phyloP scores from a whole-genome alignment of 2,329 filamentous ascomycete genomes.

The Paradendryphiella salina region DNA sequence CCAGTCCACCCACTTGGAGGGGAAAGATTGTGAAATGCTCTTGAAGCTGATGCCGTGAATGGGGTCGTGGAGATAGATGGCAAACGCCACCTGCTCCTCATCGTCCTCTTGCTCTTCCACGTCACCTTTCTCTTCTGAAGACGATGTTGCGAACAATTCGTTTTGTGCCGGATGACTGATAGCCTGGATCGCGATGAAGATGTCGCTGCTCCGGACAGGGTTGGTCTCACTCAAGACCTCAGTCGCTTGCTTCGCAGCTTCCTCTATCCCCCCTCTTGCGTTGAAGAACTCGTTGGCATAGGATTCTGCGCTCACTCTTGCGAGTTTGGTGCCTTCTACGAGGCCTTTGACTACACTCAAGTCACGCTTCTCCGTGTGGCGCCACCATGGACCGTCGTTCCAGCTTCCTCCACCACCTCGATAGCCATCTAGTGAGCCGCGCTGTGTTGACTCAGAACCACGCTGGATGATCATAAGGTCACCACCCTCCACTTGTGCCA shows the following conservation, averaged over 20 bases:
- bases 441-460: conserved; percentile 78
- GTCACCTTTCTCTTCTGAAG: conserved; percentile 59
- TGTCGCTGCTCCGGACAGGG: conserved; percentile 87
- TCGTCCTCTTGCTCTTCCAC: conserved; percentile 59
- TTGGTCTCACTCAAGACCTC: conserved; percentile 81
- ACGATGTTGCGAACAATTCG: conserved; percentile 66
- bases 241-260: conserved; percentile 76
- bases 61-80: conserved; percentile 81
- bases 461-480: conserved; percentile 93
- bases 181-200: conserved; percentile 94
- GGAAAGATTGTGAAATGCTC: conserved; percentile 79
- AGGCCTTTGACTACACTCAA: conserved; percentile 79
- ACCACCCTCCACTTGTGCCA: conserved; percentile 98
- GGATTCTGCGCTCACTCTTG: conserved; percentile 82
- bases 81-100: conserved; percentile 71
- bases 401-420: conserved; percentile 68
- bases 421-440: conserved; percentile 64
- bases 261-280: conserved; percentile 74
- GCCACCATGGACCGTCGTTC: conserved; percentile 97
- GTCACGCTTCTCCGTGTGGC: conserved; percentile 70
- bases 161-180: conserved; percentile 67
- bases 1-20: conserved; percentile 87
- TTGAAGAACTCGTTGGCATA: conserved; percentile 86
- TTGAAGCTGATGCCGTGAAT: conserved; percentile 88
- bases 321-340: conserved; percentile 87